These are phyloP conservation scores for Hibiscus syriacus DNA, from an alignment of 345 rosid species.

Conservation along the genomic window DNA sequence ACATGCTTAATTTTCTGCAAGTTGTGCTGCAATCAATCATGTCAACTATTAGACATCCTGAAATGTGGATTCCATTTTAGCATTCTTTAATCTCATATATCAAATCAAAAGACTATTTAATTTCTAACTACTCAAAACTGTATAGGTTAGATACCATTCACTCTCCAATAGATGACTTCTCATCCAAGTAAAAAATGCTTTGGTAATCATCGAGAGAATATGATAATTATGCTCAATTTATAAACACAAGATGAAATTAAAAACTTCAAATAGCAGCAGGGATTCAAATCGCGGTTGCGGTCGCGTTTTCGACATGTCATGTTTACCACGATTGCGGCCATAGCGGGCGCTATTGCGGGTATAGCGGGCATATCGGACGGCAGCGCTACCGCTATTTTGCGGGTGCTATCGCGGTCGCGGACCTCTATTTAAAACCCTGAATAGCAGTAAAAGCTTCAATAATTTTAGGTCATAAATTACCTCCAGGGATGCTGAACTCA, in stretches of 20 bases:
- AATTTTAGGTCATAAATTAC: too few species aligned
- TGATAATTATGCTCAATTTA: not conserved
- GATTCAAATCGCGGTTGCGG: too few species aligned
- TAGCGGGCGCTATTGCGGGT: too few species aligned
- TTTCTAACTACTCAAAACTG: not conserved
- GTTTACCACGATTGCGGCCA: too few species aligned
- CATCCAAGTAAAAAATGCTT: not conserved
- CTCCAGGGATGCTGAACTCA: too few species aligned
- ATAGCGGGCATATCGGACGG: too few species aligned
- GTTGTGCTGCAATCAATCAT: constrained; percentile 49
- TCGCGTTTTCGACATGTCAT: too few species aligned
- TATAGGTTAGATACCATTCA: not conserved
- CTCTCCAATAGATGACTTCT: not conserved
- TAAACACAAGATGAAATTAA: not conserved
- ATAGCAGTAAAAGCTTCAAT: too few species aligned
- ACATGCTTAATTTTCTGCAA: constrained; percentile 56
- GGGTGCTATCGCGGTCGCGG: too few species aligned
- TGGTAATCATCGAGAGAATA: not conserved
- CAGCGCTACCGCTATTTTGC: too few species aligned
- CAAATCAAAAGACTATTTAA: constrained; percentile 8
- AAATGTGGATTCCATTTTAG: not conserved
- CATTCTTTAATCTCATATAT: constrained; percentile 1
- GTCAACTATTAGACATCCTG: constrained; percentile 19
- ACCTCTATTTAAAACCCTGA: too few species aligned
- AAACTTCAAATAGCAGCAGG: not conserved